Evolutionary conservation across 179 eudicot species (phyloP), one percentile per base, ranked within the genome.

Genomic region (Silene coronaria): DNA sequence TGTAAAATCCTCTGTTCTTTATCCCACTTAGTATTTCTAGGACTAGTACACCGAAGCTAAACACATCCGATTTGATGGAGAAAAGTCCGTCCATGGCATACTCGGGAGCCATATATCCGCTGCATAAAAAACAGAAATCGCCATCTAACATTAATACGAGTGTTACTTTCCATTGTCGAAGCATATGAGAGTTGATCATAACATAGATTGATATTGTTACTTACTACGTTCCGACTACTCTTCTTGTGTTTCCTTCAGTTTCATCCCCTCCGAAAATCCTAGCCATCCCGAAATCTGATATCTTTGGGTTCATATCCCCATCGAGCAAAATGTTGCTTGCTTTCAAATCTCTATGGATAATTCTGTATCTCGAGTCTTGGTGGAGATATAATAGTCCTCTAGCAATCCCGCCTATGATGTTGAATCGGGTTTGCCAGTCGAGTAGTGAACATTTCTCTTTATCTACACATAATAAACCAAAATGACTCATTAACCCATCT

Each of bases 231-330:
- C 87, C 87, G 22, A 85, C 87, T 17, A 85, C 87, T 78, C 82
- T 80, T 27, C 84, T 80, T 10, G 87, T 85, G 60, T 78, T 85
- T 65, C 80, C 84, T 73, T 85, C 87, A 2, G 80, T 81, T 70
- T 85, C 84, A 32, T 85, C 87, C 34, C 80, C 85, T 36, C 85
- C 85, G 24, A 85, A 85, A 65, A 82, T 85, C n/a, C 85, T 77
- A 14, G 87, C 87, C 85, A 85, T 80, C 51, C 87, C 87, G 17
- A 85, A 85, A 78, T 85, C 87, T 12, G 87, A 85, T 19, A 85
- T 85, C 58, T 85, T 85, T 0, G 87, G 87, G 53, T 78, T 85
- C 87, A 85, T 82, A 64, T 78, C 82, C 27, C 69, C 68, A 23
- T 85, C 87, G 1, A 85, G 84, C 68, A 85, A 74, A 22, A 85